Conservation (phyloP, 257 asterid species). For the Ehretia macrophylla region DNA sequence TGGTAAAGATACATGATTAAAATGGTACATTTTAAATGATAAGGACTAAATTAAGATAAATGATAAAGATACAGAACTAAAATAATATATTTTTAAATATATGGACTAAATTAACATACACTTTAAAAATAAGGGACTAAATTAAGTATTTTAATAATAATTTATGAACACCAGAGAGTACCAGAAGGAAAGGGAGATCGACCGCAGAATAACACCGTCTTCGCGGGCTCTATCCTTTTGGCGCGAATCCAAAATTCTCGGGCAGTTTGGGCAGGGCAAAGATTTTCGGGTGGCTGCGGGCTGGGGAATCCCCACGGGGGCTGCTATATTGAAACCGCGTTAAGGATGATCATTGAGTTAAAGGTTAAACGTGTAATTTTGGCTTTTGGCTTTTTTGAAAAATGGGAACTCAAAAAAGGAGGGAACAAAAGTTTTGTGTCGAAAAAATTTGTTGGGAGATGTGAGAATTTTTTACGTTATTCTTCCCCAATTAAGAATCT, state of each 20-base stretch:
- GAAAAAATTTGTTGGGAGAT: background rate
- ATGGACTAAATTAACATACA: too few species aligned
- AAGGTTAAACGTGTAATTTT: background rate
- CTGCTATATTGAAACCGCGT: conserved; percentile 7
- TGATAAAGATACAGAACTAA: too few species aligned
- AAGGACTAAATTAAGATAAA: too few species aligned
- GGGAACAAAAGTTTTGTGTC: background rate
- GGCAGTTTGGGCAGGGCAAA: conserved; percentile 24
- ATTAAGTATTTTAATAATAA: too few species aligned
- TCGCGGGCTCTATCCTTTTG: conserved; percentile 6
- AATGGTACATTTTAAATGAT: too few species aligned
- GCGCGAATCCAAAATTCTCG: conserved; percentile 15
- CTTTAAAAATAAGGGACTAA: too few species aligned
- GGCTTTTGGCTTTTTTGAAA: background rate
- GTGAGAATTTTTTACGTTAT: background rate
- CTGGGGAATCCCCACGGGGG: background rate
- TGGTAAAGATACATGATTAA: too few species aligned
- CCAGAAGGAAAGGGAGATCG: background rate
- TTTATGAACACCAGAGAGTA: background rate
- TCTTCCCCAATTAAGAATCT: background rate
- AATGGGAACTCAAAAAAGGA: background rate
- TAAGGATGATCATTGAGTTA: background rate
- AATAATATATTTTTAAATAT: too few species aligned
- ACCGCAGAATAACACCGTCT: background rate
- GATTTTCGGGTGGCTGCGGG: background rate